Conservation (phyloP, 768 basidiomycete genomes). For the Amanita exitialis region DNA sequence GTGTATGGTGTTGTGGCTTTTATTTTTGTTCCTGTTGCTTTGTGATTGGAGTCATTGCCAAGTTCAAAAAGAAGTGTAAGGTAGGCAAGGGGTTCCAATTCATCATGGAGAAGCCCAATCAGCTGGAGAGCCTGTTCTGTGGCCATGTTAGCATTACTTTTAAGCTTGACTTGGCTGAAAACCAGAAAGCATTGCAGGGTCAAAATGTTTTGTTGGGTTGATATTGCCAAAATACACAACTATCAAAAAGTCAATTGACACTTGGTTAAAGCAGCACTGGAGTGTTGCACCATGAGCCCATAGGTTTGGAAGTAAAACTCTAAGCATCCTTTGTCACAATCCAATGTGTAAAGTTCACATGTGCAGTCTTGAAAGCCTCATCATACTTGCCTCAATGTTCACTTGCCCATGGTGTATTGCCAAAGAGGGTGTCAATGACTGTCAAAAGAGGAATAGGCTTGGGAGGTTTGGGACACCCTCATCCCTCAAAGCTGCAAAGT, state of each 20-base stretch:
- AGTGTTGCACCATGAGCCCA: not conserved
- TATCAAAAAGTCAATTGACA: not conserved
- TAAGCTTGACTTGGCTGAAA: not conserved
- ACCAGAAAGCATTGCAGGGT: not conserved
- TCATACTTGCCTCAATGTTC: not conserved
- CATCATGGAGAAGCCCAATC: not conserved
- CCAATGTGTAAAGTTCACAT: conserved; percentile 3
- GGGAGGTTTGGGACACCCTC: not conserved
- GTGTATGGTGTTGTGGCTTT: not conserved
- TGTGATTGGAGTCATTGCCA: not conserved
- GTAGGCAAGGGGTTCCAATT: not conserved
- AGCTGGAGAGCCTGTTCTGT: not conserved
- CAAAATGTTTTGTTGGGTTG: not conserved
- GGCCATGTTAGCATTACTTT: not conserved
- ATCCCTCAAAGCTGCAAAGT: not conserved
- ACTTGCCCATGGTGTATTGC: not conserved
- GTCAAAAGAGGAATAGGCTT: not conserved
- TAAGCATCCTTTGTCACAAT: not conserved
- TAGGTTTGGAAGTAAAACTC: not conserved
- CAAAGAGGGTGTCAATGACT: not conserved
- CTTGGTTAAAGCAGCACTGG: conserved; percentile 2
- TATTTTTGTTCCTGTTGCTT: not conserved
- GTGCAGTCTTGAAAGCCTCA: not conserved
- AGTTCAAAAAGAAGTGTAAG: not conserved
- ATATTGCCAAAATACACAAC: not conserved